Base-by-base conservation (phyloP, 768 basidiomycete species). In the Rhizopogon vinicolor region DNA sequence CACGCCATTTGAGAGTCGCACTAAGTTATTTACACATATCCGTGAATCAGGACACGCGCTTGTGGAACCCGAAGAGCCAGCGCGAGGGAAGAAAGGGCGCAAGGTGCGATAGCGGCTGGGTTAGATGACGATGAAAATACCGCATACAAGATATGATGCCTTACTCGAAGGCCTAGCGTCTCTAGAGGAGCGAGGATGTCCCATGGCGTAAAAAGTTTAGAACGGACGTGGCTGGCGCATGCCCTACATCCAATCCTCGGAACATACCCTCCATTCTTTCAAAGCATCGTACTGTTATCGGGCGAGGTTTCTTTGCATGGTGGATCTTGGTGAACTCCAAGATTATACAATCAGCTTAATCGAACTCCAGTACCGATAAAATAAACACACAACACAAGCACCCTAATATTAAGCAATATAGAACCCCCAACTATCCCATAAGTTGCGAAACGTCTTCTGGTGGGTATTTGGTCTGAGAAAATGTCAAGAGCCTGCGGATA, bases 381-480 rank as follows among this genome's bases (percentile, higher is more conserved):
- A 52, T 41, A 33, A 33, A 46, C 13, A 37, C 42, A 31, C 41
- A 44, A 51, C 44, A 57, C 40, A n/a, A 39, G 16, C 33, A 16
- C 44, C 31, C 29, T 25, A 41, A 53, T 13, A 35, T 39, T 7
- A n/a, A 51, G 33, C 42, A 41, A 5, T 12, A 29, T 35, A 22
- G n/a, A 49, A n/a, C 31, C 13, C 5, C 25, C 19, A 40, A 43
- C 60, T 67, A 94, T 52, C 94, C 94, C 94, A 98, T 96, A 41
- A 95, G 74, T 59, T 94, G 92, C 5, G 92, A 91, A 37, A 91
- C 82, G 68, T 97, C 95, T 0, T 88, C 87, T 7, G 96, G 96
- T 5, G 93, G 96, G 64, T 97, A 93, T 62, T 96, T 94, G 8
- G 92, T 95, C 72, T 98, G 96, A 3, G 93, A 87, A 67, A 98